These are phyloP conservation scores for Lactarius sp. DNA, from an alignment of 768 basidiomycete species.

Conservation along the genomic window DNA sequence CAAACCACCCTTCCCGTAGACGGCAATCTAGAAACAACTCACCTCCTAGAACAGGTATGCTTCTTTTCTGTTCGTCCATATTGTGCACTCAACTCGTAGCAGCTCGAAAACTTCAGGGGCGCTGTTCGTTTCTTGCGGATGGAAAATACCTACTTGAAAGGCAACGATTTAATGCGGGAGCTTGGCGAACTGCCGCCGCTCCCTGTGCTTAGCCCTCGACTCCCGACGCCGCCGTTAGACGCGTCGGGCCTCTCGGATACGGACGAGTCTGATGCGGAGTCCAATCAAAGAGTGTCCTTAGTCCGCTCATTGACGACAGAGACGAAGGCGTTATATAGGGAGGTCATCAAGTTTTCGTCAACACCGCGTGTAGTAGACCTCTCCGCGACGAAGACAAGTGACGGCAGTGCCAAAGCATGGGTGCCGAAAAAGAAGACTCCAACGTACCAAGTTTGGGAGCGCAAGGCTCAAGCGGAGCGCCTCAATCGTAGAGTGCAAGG, in stretches of 20 bases:
- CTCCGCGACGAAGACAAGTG: slow-evolving; percentile 50
- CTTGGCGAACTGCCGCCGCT: slow-evolving; percentile 70
- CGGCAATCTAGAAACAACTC: slow-evolving; percentile 79
- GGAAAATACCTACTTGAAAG: slow-evolving; percentile 92
- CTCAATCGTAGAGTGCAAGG: slow-evolving; percentile 66
- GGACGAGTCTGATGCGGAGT: slow-evolving; percentile 51
- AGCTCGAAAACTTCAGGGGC: slow-evolving; percentile 89
- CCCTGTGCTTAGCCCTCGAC: slow-evolving; percentile 42
- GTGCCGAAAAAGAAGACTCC: slow-evolving; percentile 76
- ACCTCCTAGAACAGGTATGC: slow-evolving; percentile 80
- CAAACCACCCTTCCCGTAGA: slow-evolving; percentile 64
- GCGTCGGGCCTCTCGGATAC: slow-evolving; percentile 65
- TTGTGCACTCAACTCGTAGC: slow-evolving; percentile 20
- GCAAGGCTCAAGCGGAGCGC: slow-evolving; percentile 70
- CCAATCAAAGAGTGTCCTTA: slow-evolving; percentile 40
- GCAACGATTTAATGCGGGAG: slow-evolving; percentile 82
- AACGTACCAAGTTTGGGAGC: slow-evolving; percentile 73
- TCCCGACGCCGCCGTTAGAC: slow-evolving; percentile 62
- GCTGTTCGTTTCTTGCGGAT: slow-evolving; percentile 89
- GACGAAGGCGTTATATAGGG: slow-evolving; percentile 82
- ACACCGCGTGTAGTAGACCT: slow-evolving; percentile 85
- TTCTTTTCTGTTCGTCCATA: neutral
- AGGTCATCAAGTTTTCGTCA: slow-evolving; percentile 82
- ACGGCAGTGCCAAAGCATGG: slow-evolving; percentile 58
- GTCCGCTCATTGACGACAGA: slow-evolving; percentile 71